Conservation (phyloP, 75 land plant species). For the Selaginella moellendorffii region DNA sequence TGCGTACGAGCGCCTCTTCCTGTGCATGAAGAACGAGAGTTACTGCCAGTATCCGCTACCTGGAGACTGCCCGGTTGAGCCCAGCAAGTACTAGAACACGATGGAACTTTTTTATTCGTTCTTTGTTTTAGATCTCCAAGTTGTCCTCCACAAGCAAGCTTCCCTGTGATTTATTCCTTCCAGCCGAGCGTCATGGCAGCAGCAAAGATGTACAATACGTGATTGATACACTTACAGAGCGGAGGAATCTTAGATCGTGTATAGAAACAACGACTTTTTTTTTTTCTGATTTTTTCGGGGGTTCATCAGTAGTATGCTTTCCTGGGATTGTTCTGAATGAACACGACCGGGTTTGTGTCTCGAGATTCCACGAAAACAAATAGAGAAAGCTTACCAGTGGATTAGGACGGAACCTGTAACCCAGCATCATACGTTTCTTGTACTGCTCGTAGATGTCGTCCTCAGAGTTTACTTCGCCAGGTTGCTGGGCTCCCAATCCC, state of each 20-base stretch:
- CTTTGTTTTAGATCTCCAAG: slow-evolving; percentile 26
- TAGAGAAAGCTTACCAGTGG: slow-evolving; percentile 52
- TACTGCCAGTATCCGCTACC: slow-evolving; percentile 34
- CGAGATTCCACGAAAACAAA: neutral
- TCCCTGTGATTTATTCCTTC: too few species aligned
- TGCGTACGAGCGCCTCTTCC: slow-evolving; percentile 72
- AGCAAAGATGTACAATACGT: too few species aligned
- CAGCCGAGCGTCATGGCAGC: slow-evolving; percentile 21
- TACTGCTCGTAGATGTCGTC: slow-evolving; percentile 99
- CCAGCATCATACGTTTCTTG: slow-evolving; percentile 99
- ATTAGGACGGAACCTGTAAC: slow-evolving; percentile 86
- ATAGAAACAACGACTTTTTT: too few species aligned
- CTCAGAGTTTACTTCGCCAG: slow-evolving; percentile 88
- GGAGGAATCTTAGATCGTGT: too few species aligned
- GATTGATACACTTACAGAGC: slow-evolving; percentile 25
- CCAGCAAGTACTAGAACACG: slow-evolving; percentile 9
- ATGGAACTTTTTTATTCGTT: neutral
- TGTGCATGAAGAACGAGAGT: slow-evolving; percentile 32
- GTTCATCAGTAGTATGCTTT: slow-evolving; percentile 63
- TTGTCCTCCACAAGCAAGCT: too few species aligned
- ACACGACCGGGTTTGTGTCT: neutral
- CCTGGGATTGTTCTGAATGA: slow-evolving; percentile 76
- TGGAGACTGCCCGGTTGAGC: slow-evolving; percentile 6
- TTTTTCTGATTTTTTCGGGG: too few species aligned
- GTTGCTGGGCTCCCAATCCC: slow-evolving; percentile 87